A percentile compares a stretch with the other conserved stretches of the same genome.
These are phyloP conservation scores for Russula lepida DNA, from an alignment of 768 basidiomycete species.

Conservation along the genomic window DNA sequence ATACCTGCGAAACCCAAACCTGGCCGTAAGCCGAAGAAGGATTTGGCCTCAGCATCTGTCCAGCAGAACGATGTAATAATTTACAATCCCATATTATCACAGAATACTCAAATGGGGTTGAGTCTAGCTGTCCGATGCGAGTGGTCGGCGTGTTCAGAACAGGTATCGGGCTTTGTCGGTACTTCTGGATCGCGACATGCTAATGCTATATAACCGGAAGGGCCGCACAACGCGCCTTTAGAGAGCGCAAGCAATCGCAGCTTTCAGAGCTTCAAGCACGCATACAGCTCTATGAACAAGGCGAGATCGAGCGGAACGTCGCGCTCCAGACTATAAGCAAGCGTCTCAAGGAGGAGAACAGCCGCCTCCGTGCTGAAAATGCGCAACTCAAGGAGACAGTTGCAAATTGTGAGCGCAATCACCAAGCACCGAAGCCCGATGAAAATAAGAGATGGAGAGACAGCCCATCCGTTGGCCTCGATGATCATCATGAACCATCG, in stretches of 20 bases:
- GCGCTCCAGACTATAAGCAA: conserved; percentile 78
- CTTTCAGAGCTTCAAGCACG: conserved; percentile 83
- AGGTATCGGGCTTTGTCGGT: conserved; percentile 32
- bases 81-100: neutral
- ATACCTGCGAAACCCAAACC: conserved; percentile 83
- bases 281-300: conserved; percentile 77
- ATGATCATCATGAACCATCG: conserved; percentile 21
- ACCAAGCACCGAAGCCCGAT: conserved; percentile 19
- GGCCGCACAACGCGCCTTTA: conserved; percentile 83
- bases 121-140: conserved; percentile 35
- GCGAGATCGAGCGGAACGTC: conserved; percentile 83
- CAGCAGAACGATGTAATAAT: conserved; percentile 44
- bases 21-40: conserved; percentile 81
- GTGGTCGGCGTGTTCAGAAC: conserved; percentile 69
- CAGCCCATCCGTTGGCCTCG: conserved; percentile 29
- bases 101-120: conserved; percentile 19
- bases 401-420: conserved; percentile 25
- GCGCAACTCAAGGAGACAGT: conserved; percentile 40
- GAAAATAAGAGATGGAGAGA: conserved; percentile 57
- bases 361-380: conserved; percentile 63
- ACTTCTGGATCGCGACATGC: neutral
- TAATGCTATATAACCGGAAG: conserved; percentile 31
- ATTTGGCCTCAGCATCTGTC: conserved; percentile 31
- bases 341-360: conserved; percentile 81
- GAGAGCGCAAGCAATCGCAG: conserved; percentile 83